Evolutionary conservation across 2,329 filamentous ascomycete genomes (phyloP).

Genomic region (Ophiostoma himal-ulmi): DNA sequence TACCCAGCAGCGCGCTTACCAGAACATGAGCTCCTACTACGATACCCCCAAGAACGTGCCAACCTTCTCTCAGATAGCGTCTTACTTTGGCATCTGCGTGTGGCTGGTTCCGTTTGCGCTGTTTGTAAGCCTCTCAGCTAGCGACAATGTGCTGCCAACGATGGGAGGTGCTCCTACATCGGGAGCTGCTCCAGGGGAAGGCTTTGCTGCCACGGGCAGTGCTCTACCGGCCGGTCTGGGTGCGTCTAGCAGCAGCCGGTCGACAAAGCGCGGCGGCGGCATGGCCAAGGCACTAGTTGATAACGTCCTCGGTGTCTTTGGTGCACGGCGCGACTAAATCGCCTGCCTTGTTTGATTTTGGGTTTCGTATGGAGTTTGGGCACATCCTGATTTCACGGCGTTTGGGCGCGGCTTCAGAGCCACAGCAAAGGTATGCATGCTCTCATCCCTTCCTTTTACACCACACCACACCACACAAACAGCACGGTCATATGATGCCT

Average conservation of each 20-base stretch:
- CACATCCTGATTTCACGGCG: neutral
- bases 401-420: neutral
- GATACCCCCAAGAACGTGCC: slow-evolving; percentile 60
- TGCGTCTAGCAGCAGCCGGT: slow-evolving; percentile 35
- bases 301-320: slow-evolving; percentile 48
- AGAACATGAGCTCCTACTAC: slow-evolving; percentile 55
- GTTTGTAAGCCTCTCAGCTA: slow-evolving; percentile 88
- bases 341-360: neutral
- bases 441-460: neutral
- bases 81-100: slow-evolving; percentile 92
- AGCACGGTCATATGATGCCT: slow-evolving; percentile 25
- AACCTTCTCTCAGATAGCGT: slow-evolving; percentile 87
- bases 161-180: slow-evolving; percentile 57
- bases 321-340: slow-evolving; percentile 23
- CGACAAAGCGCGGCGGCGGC: slow-evolving; percentile 41
- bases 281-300: slow-evolving; percentile 63
- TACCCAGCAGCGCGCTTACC: slow-evolving; percentile 52
- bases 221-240: slow-evolving; percentile 43
- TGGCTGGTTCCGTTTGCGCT: slow-evolving; percentile 95
- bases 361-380: neutral
- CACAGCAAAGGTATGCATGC: neutral
- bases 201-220: slow-evolving; percentile 38
- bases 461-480: neutral
- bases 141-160: slow-evolving; percentile 88
- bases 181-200: neutral